Conservation (phyloP, 2,329 filamentous ascomycete species). For the Teratosphaeria epicoccoides region DNA sequence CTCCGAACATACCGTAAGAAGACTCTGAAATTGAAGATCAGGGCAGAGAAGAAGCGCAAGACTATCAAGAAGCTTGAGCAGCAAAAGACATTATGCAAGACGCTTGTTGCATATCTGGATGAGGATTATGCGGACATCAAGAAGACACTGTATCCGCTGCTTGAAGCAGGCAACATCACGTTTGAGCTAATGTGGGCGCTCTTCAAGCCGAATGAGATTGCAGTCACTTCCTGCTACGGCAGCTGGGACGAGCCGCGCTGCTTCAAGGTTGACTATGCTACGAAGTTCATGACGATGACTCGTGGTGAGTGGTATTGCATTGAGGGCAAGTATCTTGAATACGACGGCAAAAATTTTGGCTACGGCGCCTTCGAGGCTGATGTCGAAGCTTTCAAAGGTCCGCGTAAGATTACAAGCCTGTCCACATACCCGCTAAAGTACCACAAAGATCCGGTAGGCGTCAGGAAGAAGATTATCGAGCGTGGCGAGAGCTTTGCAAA, state of each 20-base stretch:
- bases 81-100: constrained; percentile 56
- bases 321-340: constrained; percentile 72
- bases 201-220: constrained; percentile 77
- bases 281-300: constrained; percentile 58
- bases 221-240: constrained; percentile 66
- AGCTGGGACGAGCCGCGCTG: constrained; percentile 65
- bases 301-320: constrained; percentile 67
- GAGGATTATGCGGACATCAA: constrained; percentile 70
- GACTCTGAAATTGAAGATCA: constrained; percentile 49
- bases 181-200: constrained; percentile 83
- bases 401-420: constrained; percentile 70
- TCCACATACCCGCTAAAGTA: constrained; percentile 68
- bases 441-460: constrained; percentile 57
- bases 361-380: constrained; percentile 60
- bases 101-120: constrained; percentile 66
- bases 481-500: constrained; percentile 76
- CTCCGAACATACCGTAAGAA: constrained; percentile 52
- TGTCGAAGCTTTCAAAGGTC: constrained; percentile 66
- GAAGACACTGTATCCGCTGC: constrained; percentile 68
- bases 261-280: constrained; percentile 70
- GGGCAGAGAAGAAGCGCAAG: constrained; percentile 52
- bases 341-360: constrained; percentile 77
- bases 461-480: constrained; percentile 59
- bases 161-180: constrained; percentile 73
- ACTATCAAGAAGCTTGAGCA: constrained; percentile 46